These are phyloP conservation scores for Hirschioporus abietinus DNA, from an alignment of 768 basidiomycete species.

Conservation along the genomic window DNA sequence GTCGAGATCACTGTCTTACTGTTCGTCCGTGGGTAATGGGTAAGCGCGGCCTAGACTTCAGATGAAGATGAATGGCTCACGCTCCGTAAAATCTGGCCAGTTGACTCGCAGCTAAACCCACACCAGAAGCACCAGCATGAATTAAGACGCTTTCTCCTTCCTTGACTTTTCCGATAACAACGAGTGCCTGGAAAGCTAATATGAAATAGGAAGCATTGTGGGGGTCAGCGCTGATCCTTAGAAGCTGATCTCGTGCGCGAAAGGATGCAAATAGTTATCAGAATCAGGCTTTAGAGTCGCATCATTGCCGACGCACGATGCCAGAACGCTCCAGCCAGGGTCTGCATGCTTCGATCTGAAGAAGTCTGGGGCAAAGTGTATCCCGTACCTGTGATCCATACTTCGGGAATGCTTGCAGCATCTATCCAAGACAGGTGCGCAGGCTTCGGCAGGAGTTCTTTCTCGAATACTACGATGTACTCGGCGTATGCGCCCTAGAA, in stretches of 20 bases:
- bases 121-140: slow-evolving; percentile 89
- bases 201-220: not conserved
- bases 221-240: not conserved
- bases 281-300: not conserved
- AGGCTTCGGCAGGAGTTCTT: slow-evolving; percentile 73
- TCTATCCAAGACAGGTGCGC: slow-evolving; percentile 70
- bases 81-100: slow-evolving; percentile 70
- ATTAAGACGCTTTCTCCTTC: slow-evolving; percentile 72
- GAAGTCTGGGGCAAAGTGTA: not conserved
- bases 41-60: slow-evolving; percentile 7
- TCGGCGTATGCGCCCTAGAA: slow-evolving; percentile 89
- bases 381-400: slow-evolving; percentile 72
- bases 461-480: slow-evolving; percentile 63
- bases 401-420: slow-evolving; percentile 86
- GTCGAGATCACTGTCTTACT: slow-evolving; percentile 77
- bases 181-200: slow-evolving; percentile 56
- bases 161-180: slow-evolving; percentile 64
- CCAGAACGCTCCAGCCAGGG: slow-evolving; percentile 4
- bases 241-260: not conserved
- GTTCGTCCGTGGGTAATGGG: slow-evolving; percentile 9
- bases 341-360: not conserved
- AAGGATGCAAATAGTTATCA: not conserved
- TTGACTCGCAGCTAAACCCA: slow-evolving; percentile 86
- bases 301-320: slow-evolving; percentile 1
- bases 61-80: slow-evolving; percentile 39